phyloP scores from a whole-genome alignment of 108 stramenopile species.

The Pseudonitzschia multiseries region DNA sequence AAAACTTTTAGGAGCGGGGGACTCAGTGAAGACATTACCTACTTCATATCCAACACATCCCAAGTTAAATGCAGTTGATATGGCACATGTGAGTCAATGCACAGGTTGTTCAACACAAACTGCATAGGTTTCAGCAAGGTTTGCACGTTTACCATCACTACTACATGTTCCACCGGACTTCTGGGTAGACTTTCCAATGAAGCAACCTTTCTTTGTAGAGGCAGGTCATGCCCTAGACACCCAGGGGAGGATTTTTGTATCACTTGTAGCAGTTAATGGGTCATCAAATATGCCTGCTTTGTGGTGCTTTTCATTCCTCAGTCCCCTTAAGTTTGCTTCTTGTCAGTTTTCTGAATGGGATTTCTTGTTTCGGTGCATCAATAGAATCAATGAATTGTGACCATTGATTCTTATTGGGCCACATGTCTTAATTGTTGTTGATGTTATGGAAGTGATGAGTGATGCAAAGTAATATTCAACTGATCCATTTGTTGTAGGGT shows the following conservation, averaged over 20 bases:
- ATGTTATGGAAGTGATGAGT: slow-evolving; percentile 2
- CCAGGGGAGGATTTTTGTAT: slow-evolving; percentile 3
- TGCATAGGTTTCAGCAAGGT: slow-evolving; percentile 16
- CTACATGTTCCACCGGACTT: slow-evolving; percentile 22
- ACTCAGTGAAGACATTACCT: slow-evolving; percentile 38
- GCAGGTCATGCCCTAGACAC: slow-evolving; percentile 19
- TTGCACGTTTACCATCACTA: slow-evolving; percentile 6
- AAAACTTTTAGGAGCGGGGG: slow-evolving; percentile 31
- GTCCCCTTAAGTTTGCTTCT: slow-evolving; percentile 4
- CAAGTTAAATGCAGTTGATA: slow-evolving; percentile 22
- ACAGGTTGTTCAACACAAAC: slow-evolving; percentile 38
- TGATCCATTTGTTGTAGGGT: slow-evolving; percentile 1
- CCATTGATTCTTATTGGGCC: neutral
- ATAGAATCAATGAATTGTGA: neutral
- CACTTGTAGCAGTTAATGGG: neutral
- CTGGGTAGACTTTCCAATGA: neutral
- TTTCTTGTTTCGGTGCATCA: neutral
- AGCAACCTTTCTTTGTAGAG: slow-evolving; percentile 10
- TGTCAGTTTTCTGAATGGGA: neutral
- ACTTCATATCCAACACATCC: slow-evolving; percentile 35
- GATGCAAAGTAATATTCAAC: slow-evolving; percentile 13
- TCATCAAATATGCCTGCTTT: neutral
- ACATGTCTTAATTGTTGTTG: neutral
- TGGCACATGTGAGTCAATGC: slow-evolving; percentile 30
- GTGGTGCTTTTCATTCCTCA: neutral